Base-by-base conservation (phyloP, 208 protist species). In the Trypanosomatidae sp. region DNA sequence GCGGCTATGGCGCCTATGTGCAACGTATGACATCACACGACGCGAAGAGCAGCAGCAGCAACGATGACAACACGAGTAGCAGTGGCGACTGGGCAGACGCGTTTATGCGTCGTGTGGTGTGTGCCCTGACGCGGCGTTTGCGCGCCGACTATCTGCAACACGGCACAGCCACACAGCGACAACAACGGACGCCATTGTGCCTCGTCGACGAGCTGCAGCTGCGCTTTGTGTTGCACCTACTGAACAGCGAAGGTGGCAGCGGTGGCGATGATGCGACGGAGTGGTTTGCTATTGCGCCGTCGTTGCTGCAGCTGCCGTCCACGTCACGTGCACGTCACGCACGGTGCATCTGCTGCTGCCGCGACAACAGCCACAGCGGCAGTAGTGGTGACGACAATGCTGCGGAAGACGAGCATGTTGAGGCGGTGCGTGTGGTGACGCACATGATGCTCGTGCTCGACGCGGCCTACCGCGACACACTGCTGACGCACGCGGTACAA, bases 121-220 rank as follows among this genome's bases (percentile, higher is more conserved):
- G 51, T 16, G 59, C 66, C 28, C 45, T 86, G 19, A 52, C 62
- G 8, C 18, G 43, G 0, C 66, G 66, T 3, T 61, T 89, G 40
- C 44, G 69, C 56, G 37, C 42, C 11, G 46, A 33, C 21, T 79
- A 65, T 35, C 45, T 87, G 10, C n/a, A 54, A 22, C 45, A 38
- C 20, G 76, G 44, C 7, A 25, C 57, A 4, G n/a, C 30, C 30
- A n/a, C 30, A 35, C n/a, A 35, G n/a, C 30, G n/a, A n/a, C n/a
- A n/a, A n/a, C n/a, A n/a, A n/a, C n/a, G n/a, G n/a, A 22, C 35
- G 8, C 35, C 6, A 16, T 5, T 21, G 33, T 8, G 33, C 20
- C 39, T 81, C 4, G 71, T 68, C 26, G 79, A 83, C 37, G 66
- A 81, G 50, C 43, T 89, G 45, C 74, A 86, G 54, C 76, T 89